Base-by-base conservation (phyloP, 2,329 filamentous ascomycete genomes). In the Fusarium tricinctum region DNA sequence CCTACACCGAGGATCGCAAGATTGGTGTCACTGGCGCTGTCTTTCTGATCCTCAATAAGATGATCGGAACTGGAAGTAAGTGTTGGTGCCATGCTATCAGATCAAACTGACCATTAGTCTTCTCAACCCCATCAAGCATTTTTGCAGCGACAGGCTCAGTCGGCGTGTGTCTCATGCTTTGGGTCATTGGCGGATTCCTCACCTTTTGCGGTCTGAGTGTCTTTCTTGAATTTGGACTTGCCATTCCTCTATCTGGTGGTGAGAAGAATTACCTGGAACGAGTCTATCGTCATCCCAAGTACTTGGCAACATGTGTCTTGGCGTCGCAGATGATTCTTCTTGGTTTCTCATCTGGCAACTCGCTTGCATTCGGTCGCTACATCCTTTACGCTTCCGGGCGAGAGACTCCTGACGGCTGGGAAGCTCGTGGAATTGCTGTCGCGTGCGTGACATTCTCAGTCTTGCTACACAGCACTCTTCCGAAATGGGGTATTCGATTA, bases 261-360 rank as follows among this genome's bases (percentile, higher is more conserved):
- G 88, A 90, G 66, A 90, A 90, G 81, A 88, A 89, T 74, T 90
- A 90, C 72, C 84, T 90, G 15, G 88, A 90, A 71, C 81, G 85
- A n/a, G 85, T 88, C 17, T 90, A 89, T 77, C 82, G 82, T 3
- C 83, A 80, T 22, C 88, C 88, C 1, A 84, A 82, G 58, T 88
- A 88, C 74, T 76, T 90, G 2, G 84, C 87, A 1, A 88, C 86
- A 0, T 87, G 85, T 63, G 82, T 90, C 3, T 80, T 90, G 33
- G 86, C 87, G 5, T 79, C 86, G 2, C 87, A 89, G 74, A 88
- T 89, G 84, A 81, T 89, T 45, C 78, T 89, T 1, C 82, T 90
- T 2, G 87, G 87, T 0, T 89, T 89, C 73, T 88, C 87, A 0
- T 84, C 86, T 1, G 85, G 83, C 1, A 89, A 89, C 73, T 81